Evolutionary conservation across 164 flowering plant species (phyloP).

Genomic region (Magnolia sinica): DNA sequence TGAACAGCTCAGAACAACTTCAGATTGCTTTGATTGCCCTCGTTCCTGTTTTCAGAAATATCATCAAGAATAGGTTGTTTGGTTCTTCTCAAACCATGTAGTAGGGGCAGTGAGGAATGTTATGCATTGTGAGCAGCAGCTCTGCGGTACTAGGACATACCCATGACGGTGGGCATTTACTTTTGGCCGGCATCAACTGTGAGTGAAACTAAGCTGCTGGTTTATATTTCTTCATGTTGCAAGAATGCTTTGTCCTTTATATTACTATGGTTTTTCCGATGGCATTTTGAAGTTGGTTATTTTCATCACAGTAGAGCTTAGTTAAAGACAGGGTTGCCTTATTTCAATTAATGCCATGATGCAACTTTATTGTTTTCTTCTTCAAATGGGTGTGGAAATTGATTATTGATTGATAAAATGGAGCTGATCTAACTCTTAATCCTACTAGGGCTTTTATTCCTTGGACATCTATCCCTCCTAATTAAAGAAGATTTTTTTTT

Average conservation of each 20-base stretch:
- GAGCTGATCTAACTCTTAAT: background rate
- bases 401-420: background rate
- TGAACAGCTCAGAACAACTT: conserved; percentile 88
- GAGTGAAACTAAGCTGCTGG: conserved; percentile 23
- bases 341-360: background rate
- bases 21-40: conserved; percentile 72
- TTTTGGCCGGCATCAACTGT: conserved; percentile 6
- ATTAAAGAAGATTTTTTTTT: background rate
- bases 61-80: conserved; percentile 15
- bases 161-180: background rate
- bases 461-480: background rate
- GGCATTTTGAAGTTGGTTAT: background rate
- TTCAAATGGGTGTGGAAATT: background rate
- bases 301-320: background rate
- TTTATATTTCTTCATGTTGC: conserved; percentile 3
- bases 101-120: conserved; percentile 41
- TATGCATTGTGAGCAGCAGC: conserved; percentile 20
- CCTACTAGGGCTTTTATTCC: background rate
- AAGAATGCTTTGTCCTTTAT: background rate
- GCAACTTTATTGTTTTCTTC: background rate
- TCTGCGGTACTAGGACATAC: conserved; percentile 18
- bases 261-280: background rate
- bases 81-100: conserved; percentile 41
- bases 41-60: conserved; percentile 64
- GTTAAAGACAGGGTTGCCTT: background rate